A percentile compares a stretch with the other conserved stretches of the same genome.
Conservation (phyloP, 768 basidiomycete genomes). For the Sporobolomyces roseus region DNA sequence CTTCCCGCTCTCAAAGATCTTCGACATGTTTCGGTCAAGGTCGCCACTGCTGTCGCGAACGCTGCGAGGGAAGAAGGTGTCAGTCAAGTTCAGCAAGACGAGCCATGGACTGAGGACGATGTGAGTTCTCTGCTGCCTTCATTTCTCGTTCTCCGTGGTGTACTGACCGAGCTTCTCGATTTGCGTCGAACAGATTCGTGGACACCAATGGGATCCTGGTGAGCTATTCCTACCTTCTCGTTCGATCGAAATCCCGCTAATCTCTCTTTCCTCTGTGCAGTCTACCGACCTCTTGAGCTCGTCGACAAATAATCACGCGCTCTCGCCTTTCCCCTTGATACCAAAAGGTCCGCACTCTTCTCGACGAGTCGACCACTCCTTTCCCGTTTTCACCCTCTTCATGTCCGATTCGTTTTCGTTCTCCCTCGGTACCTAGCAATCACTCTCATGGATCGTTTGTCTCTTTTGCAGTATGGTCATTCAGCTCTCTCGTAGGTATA, state of each 20-base stretch:
- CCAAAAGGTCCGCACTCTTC: neutral
- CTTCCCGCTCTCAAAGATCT: conserved; percentile 74
- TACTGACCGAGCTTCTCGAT: too few relatives aligned
- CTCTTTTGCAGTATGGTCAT: neutral
- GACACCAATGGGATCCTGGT: conserved; percentile 38
- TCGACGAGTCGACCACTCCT: neutral
- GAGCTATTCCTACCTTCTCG: neutral
- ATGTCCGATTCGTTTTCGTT: neutral
- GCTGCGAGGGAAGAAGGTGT: conserved; percentile 70
- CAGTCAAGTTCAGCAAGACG: conserved; percentile 53
- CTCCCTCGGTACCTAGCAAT: neutral
- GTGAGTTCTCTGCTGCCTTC: conserved; percentile 51
- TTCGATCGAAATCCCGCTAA: neutral
- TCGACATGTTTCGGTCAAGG: conserved; percentile 68
- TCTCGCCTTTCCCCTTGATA: too few relatives aligned
- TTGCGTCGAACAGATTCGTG: conserved; percentile 7
- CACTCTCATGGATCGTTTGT: neutral
- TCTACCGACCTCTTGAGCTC: conserved; percentile 37
- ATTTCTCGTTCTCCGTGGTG: neutral
- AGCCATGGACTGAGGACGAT: conserved; percentile 58
- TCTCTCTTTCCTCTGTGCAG: neutral
- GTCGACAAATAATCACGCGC: conserved; percentile 15
- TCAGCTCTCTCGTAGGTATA: neutral
- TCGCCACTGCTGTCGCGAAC: conserved; percentile 76
- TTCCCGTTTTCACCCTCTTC: neutral